Evolutionary conservation across 176 grass and related monocot species (phyloP), one percentile per base, ranked within the genome.

Genomic region (Lolium perenne): DNA sequence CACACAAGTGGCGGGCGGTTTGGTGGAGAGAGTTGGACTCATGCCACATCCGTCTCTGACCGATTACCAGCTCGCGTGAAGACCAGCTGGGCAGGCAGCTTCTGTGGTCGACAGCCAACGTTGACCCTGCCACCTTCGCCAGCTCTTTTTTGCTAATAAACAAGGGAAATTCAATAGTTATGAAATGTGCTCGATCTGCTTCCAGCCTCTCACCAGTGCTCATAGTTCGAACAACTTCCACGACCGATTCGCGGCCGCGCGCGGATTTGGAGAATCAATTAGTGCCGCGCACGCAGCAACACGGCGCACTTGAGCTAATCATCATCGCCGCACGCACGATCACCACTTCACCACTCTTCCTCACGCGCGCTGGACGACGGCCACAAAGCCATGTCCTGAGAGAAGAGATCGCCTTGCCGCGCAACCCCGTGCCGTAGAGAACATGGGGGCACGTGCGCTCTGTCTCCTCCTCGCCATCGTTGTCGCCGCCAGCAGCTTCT

Each of bases 21-120:
- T 65, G 78, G 78, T 49, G 43, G 21, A 16, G 71, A 49, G 50
- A 54, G 26, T 77, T 70, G 35, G 23, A 46, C 80, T 64, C 61
- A 2, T 13, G 23, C 2, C 18, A 0, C 56, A 47, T 47, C 41
- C 41, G 41, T 45, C 41, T 45, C 41, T 45, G 41, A 25, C 50
- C 18, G 32, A 35, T 35, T 35, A 15, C n/a, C 80, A 15, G 38
- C 70, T 47, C 38, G 50, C 71, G 35, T 13, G n/a, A 26, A 67
- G 75, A 38, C 38, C 38, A 87, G 70, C 40, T 67, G 20, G 55
- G 17, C 15, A 3, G 13, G 15, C 32, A 49, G 3, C 46, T 74
- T 3, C 17, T 50, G 22, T 25, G 21, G 71, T 15, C 46, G 71
- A 49, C 71, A 51, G 26, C 64, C n/a, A 79, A 22, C 16, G 29